Conservation (phyloP, 306 rosid species). For the Pyrus communis region DNA sequence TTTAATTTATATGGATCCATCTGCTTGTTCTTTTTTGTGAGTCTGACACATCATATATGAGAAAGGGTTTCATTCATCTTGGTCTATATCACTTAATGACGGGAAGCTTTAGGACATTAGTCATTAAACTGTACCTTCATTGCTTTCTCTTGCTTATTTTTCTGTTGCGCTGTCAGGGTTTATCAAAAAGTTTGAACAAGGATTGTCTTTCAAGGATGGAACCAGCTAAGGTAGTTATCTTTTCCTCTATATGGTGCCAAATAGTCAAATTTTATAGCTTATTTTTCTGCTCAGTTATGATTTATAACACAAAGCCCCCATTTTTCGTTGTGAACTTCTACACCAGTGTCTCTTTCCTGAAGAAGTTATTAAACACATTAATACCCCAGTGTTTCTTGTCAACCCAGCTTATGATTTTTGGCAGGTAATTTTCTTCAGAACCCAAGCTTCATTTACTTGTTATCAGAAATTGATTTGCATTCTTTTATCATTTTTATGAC, state of each 20-base stretch:
- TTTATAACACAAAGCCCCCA: not conserved
- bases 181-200: conserved; percentile 59
- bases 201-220: conserved; percentile 57
- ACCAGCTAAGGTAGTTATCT: conserved; percentile 55
- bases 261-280: not conserved
- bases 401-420: conserved; percentile 89
- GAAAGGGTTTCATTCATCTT: not conserved
- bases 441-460: conserved; percentile 17
- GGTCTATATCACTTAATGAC: not conserved
- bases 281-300: conserved; percentile 7
- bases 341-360: conserved; percentile 78
- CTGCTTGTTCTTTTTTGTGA: not conserved
- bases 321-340: conserved; percentile 11
- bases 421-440: conserved; percentile 60
- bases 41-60: not conserved
- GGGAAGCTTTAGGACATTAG: not conserved
- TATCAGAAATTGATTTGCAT: not conserved
- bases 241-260: conserved; percentile 6
- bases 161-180: conserved; percentile 39
- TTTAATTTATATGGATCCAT: not conserved
- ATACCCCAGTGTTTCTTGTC: conserved; percentile 79
- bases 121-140: not conserved
- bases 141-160: conserved; percentile 1
- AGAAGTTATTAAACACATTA: conserved; percentile 49
- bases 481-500: conserved; percentile 8